Base-by-base conservation (phyloP, 2,329 filamentous ascomycete genomes). In the Thermoascus crustaceus region DNA sequence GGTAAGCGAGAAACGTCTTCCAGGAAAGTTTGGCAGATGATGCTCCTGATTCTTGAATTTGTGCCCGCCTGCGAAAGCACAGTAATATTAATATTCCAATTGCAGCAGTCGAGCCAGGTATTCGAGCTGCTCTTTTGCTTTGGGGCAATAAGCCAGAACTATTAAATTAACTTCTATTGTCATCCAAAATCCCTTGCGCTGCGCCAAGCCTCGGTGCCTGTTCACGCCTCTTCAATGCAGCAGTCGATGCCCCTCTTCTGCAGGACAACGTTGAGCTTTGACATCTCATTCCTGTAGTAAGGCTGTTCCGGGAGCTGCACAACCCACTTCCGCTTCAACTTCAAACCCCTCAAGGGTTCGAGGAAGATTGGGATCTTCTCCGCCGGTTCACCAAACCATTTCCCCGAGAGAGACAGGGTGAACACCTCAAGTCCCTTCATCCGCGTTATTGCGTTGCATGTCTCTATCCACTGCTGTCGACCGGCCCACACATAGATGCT, bases 401-500 rank as follows among this genome's bases (percentile, higher is more conserved):
- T 57, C 3, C 52, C 54, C 2, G 47, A 50, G 2, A 61, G 40
- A 10, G 55, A 40, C 11, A 62, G 38, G 5, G 50, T 50, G 30
- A 62, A 62, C 2, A 48, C 43, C 23, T 53, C 49, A 11, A 62
- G 42, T 0, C 35, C 32, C 1, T 45, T 42, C 22, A 62, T 48
- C 16, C 37, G 27, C 0, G 42, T 38, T 2, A 63, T 37, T 0
- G 54, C 44, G 11, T 37, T 43, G 40, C 58, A 62, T 1, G 58
- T 60, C 32, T 61, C 58, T 13, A 53, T 32, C 59, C 59, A 63
- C 38, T 61, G 58, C 29, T 50, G 45, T 3, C 50, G 52, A 19
- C 59, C 58, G 0, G 58, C 58, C 22, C 54, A 54, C 30, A 62
- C 55, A 30, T 63, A 63, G 3, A 63, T 46, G 2, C 50, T 39